Conservation (phyloP, 768 basidiomycete genomes). For the Auricularia sp. region DNA sequence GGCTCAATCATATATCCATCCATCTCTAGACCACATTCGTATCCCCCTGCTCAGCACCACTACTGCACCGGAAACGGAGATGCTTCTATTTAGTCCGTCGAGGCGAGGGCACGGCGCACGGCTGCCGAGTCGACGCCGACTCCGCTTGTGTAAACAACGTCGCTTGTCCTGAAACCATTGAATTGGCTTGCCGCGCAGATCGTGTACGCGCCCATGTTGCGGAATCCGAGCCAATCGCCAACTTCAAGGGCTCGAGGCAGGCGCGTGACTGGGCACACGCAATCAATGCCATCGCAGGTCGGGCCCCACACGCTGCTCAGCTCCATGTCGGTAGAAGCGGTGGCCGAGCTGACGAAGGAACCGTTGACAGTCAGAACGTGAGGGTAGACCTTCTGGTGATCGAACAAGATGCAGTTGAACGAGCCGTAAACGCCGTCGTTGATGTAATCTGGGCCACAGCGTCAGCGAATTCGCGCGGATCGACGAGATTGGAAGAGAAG, state of each 20-base stretch:
- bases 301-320: slow-evolving; percentile 90
- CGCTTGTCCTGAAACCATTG: slow-evolving; percentile 80
- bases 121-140: slow-evolving; percentile 38
- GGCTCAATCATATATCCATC: no score
- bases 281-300: slow-evolving; percentile 96
- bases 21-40: no score
- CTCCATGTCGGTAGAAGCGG: slow-evolving; percentile 19
- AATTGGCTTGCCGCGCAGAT: slow-evolving; percentile 93
- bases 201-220: slow-evolving; percentile 99
- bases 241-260: slow-evolving; percentile 67
- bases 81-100: slow-evolving; percentile 3
- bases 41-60: no score
- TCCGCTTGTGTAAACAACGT: slow-evolving; percentile 70
- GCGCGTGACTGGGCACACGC: slow-evolving; percentile 56
- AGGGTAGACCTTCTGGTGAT: slow-evolving; percentile 88
- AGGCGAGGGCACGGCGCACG: slow-evolving; percentile 41
- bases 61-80: background rate
- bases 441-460: slow-evolving; percentile 70
- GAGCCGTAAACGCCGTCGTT: slow-evolving; percentile 98
- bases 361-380: slow-evolving; percentile 30
- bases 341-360: slow-evolving; percentile 4
- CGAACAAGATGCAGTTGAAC: slow-evolving; percentile 95
- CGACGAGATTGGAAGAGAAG: background rate
- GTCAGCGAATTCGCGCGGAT: background rate
- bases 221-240: slow-evolving; percentile 98